A percentile compares a stretch with the other conserved stretches of the same genome.
Evolutionary conservation across 352 stramenopile genomes (phyloP).

Genomic region (Globisporangium cylindrosporum): DNA sequence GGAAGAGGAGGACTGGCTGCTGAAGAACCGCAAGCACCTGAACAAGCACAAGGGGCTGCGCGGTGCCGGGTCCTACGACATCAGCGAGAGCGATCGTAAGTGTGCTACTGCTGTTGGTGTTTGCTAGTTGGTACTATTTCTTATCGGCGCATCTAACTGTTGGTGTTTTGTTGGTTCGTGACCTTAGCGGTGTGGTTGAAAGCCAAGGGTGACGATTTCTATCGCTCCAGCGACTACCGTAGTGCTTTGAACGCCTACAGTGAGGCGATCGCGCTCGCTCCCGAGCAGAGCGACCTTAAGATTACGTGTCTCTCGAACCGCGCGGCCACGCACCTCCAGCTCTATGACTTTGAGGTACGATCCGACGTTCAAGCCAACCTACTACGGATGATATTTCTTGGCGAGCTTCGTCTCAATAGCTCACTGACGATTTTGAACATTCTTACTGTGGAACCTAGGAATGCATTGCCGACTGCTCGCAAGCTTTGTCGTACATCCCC

Average conservation of each 20-base stretch:
- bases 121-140: neutral
- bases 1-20: slow-evolving; percentile 79
- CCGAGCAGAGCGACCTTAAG: slow-evolving; percentile 38
- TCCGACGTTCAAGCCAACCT: neutral
- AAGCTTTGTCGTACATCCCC: slow-evolving; percentile 58
- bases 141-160: neutral
- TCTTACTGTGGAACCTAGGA: slow-evolving; percentile 20
- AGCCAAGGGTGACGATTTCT: slow-evolving; percentile 84
- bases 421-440: neutral
- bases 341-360: slow-evolving; percentile 45
- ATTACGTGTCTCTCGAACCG: slow-evolving; percentile 70
- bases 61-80: slow-evolving; percentile 54
- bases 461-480: slow-evolving; percentile 68
- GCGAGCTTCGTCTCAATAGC: neutral
- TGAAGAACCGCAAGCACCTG: slow-evolving; percentile 82
- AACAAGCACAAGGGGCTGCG: slow-evolving; percentile 67
- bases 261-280: slow-evolving; percentile 44
- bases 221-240: slow-evolving; percentile 57
- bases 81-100: slow-evolving; percentile 84
- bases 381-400: neutral
- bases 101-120: neutral
- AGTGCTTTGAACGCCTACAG: slow-evolving; percentile 72
- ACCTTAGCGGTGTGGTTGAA: slow-evolving; percentile 78
- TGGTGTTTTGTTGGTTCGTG: neutral
- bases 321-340: slow-evolving; percentile 58